phyloP scores from a whole-genome alignment of 1,284 basidiomycete genomes.

The Omphalotus olearius region DNA sequence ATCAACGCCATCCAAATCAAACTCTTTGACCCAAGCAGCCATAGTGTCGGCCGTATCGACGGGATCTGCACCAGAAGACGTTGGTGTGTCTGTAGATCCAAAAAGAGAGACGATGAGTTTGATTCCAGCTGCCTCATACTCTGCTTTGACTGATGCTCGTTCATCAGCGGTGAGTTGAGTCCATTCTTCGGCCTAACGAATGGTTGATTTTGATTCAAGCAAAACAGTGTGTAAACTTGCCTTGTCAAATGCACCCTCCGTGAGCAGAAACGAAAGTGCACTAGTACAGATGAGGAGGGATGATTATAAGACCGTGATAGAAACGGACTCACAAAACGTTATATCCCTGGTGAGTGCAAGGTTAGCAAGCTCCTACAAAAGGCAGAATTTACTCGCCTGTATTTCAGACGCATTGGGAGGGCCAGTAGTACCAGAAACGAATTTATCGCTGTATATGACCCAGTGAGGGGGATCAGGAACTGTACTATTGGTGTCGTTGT shows the following conservation, averaged over 20 bases:
- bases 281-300: slow-evolving; percentile 22
- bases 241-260: slow-evolving; percentile 48
- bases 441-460: slow-evolving; percentile 46
- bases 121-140: slow-evolving; percentile 54
- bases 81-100: slow-evolving; percentile 50
- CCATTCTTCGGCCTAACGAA: slow-evolving; percentile 31
- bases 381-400: slow-evolving; percentile 23
- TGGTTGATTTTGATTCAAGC: not conserved
- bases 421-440: slow-evolving; percentile 33
- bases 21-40: slow-evolving; percentile 46
- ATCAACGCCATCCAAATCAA: slow-evolving; percentile 49
- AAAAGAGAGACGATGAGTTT: slow-evolving; percentile 54
- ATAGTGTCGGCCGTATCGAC: slow-evolving; percentile 42
- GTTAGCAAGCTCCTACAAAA: not conserved
- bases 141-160: slow-evolving; percentile 37
- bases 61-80: slow-evolving; percentile 39
- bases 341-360: slow-evolving; percentile 26
- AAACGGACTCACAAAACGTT: slow-evolving; percentile 32
- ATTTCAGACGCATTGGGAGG: slow-evolving; percentile 37
- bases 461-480: slow-evolving; percentile 36
- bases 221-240: slow-evolving; percentile 15
- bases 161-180: slow-evolving; percentile 33
- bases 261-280: slow-evolving; percentile 44
- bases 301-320: not conserved
- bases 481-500: not conserved